Evolutionary conservation across 208 protist genomes (phyloP), one percentile per base, ranked within the genome.

Genomic region (Wallacemonas sp.): DNA sequence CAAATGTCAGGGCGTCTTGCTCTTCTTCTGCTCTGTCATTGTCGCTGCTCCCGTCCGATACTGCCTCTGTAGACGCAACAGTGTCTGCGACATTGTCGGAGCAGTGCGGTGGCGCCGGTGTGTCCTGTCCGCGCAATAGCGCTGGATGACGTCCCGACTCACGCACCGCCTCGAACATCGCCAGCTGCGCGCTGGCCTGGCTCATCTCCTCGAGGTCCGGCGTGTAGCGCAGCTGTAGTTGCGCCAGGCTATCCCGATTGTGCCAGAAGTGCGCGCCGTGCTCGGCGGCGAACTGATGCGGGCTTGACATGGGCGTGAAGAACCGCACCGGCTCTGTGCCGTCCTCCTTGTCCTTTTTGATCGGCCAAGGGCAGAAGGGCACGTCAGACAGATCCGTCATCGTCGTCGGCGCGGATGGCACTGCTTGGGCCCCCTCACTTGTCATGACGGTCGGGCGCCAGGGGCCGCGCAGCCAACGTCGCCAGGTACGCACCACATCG

Each of bases 211-310:
- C 16, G 11, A 22, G 5, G 8, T 33, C 25, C 0, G 48, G 0
- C 7, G 11, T 18, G 48, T 55, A 59, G 26, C 52, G 52, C 0
- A 59, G 52, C 22, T 59, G 52, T 7, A 59, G 52, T 29, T 59
- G 52, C 31, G 52, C 52, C 52, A 59, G 36, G 31, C 7, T 29
- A 29, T 59, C 52, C 12, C 3, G 14, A 23, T 33, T 2, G 20
- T 16, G 31, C 52, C 26, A 59, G 31, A 44, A 41, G 18, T 14
- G 31, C 0, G 3, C 26, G n/a, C 14, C 14, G 29, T 59, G 29
- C 7, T 28, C 31, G 16, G 16, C 22, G n/a, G 8, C 16, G n/a
- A 59, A 22, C n/a, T 44, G 29, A 11, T 20, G 11, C 14, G 26
- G 36, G 5, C n/a, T 33, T 18, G 26, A 25, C 52, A 59, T 59